Conservation (phyloP, 495 filamentous ascomycete species). For the Poronia punctata region DNA sequence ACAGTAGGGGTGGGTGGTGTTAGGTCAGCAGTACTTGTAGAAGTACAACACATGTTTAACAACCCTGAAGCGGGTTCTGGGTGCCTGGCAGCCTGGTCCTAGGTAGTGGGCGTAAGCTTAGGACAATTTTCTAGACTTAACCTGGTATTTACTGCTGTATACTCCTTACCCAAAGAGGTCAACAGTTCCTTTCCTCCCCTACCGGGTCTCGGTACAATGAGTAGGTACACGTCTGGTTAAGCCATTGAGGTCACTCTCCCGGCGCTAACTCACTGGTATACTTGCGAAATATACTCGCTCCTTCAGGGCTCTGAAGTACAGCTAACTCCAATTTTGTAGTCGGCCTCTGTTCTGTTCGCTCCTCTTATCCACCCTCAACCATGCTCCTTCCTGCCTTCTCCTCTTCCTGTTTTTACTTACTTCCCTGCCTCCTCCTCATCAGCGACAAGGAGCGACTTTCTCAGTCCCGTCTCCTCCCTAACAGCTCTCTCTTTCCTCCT, state of each 20-base stretch:
- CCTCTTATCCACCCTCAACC: slow-evolving; percentile 28
- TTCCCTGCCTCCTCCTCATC: slow-evolving; percentile 33
- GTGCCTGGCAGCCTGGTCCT: too few relatives aligned
- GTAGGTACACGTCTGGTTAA: background rate
- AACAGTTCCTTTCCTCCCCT: slow-evolving; percentile 9
- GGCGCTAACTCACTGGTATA: slow-evolving; percentile 3
- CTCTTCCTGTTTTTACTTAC: slow-evolving; percentile 31
- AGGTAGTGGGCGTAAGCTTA: too few relatives aligned
- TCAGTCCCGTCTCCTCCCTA: slow-evolving; percentile 25
- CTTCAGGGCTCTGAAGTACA: background rate
- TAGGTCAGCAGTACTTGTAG: too few relatives aligned
- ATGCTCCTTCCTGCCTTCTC: slow-evolving; percentile 31
- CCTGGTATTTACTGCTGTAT: background rate
- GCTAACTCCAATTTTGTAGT: too few relatives aligned
- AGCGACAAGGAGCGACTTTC: slow-evolving; percentile 35
- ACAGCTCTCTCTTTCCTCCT: slow-evolving; percentile 28
- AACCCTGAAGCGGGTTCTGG: too few relatives aligned
- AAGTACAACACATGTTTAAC: too few relatives aligned
- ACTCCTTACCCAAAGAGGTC: background rate
- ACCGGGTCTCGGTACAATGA: background rate
- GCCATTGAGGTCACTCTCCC: background rate
- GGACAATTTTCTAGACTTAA: too few relatives aligned
- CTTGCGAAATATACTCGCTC: slow-evolving; percentile 1
- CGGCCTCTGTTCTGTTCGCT: slow-evolving; percentile 23
- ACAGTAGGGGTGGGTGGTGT: too few relatives aligned